Evolutionary conservation across 495 filamentous ascomycete species (phyloP).

Genomic region (Aspergillus saccharolyticus): DNA sequence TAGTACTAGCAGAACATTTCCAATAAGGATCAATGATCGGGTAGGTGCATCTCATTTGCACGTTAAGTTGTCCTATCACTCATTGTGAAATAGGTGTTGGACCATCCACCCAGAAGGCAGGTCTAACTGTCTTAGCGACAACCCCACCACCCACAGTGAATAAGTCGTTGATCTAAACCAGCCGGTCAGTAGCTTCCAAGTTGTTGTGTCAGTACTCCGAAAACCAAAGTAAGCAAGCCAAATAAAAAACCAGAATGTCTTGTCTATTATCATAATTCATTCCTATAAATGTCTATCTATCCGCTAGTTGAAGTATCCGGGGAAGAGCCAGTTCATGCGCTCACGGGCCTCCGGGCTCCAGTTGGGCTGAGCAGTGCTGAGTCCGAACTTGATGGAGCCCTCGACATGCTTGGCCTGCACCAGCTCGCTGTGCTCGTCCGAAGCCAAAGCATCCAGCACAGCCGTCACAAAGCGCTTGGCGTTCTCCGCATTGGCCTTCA

Average conservation of each 20-base stretch:
- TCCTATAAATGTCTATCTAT: background rate
- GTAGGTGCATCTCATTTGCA: background rate
- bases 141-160: background rate
- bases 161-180: background rate
- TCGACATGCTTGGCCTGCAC: constrained; percentile 63
- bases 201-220: no score
- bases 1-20: constrained; percentile 11
- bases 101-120: no score
- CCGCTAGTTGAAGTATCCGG: constrained; percentile 38
- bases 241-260: no score
- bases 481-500: constrained; percentile 86
- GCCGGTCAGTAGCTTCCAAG: no score
- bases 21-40: constrained; percentile 12
- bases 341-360: constrained; percentile 59
- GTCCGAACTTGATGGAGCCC: constrained; percentile 54
- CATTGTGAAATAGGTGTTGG: background rate
- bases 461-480: constrained; percentile 79
- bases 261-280: background rate
- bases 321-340: constrained; percentile 75
- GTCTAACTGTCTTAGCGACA: background rate
- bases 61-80: background rate
- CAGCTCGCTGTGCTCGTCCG: constrained; percentile 68
- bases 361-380: constrained; percentile 62
- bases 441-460: constrained; percentile 77
- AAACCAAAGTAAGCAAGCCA: no score